Percentiles rank a stretch among this genome's conserved stretches.
These are phyloP conservation scores for Aristolochia contorta DNA, from an alignment of 164 flowering plant genomes.

Conservation along the genomic window DNA sequence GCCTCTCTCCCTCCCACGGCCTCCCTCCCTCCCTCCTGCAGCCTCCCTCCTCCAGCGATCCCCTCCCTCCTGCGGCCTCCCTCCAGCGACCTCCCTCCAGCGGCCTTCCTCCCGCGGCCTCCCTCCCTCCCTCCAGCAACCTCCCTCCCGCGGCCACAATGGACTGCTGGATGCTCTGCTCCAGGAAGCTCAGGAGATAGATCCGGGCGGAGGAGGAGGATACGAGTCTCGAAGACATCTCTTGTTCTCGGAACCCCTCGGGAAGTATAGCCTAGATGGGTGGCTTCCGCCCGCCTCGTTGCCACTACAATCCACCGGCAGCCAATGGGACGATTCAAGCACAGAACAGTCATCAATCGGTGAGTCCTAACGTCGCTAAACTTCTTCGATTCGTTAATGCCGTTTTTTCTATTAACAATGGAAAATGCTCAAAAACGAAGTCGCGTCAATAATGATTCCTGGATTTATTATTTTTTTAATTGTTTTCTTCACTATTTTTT, in stretches of 20 bases:
- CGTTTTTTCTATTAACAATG: too few relatives aligned
- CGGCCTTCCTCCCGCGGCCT: too few relatives aligned
- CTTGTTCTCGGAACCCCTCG: conserved; percentile 2
- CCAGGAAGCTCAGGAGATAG: conserved; percentile 28
- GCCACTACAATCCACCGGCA: conserved; percentile 8
- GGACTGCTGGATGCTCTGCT: conserved; percentile 40
- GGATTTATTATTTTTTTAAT: not conserved
- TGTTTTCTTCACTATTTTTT: not conserved
- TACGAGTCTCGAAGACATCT: conserved; percentile 4
- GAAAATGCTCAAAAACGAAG: too few relatives aligned
- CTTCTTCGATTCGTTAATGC: not conserved
- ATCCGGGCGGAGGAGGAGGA: not conserved
- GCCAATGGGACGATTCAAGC: conserved; percentile 4
- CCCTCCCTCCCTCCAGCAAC: too few relatives aligned
- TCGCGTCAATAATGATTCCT: too few relatives aligned
- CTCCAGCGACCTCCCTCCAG: too few relatives aligned
- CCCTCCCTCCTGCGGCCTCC: too few relatives aligned
- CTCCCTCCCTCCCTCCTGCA: too few relatives aligned
- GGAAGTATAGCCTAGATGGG: not conserved
- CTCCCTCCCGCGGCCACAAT: conserved; percentile 11
- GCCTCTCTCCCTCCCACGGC: too few relatives aligned
- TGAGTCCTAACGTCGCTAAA: not conserved
- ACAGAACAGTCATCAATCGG: conserved; percentile 13
- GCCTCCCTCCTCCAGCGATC: too few relatives aligned
- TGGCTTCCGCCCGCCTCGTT: conserved; percentile 11